Evolutionary conservation across 2,329 filamentous ascomycete genomes (phyloP).

Genomic region (Monilinia laxa): DNA sequence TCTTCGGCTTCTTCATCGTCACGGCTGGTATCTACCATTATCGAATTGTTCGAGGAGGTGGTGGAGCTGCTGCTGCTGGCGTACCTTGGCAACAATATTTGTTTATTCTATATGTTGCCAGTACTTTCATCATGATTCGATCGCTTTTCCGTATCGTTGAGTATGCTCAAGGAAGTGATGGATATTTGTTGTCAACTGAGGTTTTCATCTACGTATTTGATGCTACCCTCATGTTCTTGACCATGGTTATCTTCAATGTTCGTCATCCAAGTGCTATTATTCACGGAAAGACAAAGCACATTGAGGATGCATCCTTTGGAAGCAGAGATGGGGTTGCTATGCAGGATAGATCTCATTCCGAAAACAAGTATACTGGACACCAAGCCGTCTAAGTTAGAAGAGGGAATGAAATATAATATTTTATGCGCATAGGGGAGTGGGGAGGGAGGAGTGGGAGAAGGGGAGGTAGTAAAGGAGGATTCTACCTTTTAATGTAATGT

Average conservation of each 20-base stretch:
- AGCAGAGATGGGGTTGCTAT: not conserved
- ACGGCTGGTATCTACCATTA: slow-evolving; percentile 28
- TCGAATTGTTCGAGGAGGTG: slow-evolving; percentile 25
- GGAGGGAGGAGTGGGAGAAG: not conserved
- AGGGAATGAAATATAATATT: not conserved
- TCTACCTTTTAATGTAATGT: not conserved
- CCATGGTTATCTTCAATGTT: slow-evolving; percentile 42
- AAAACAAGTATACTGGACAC: not conserved
- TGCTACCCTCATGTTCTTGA: slow-evolving; percentile 45
- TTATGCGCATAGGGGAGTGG: not conserved
- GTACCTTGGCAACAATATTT: slow-evolving; percentile 42
- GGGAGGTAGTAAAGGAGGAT: not conserved
- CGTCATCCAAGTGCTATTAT: slow-evolving; percentile 38
- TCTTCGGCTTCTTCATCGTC: slow-evolving; percentile 52
- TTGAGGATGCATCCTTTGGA: not conserved
- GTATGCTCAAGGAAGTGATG: slow-evolving; percentile 47
- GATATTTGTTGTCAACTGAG: slow-evolving; percentile 48
- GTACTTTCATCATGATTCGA: slow-evolving; percentile 49
- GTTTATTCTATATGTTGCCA: slow-evolving; percentile 44
- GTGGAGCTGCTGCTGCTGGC: not conserved
- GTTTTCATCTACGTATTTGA: slow-evolving; percentile 50
- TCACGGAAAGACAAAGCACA: not conserved
- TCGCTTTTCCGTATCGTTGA: slow-evolving; percentile 51
- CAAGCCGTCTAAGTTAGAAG: not conserved
- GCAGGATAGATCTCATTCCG: not conserved